phyloP scores from a whole-genome alignment of 805 yeast species.

The Cyberlindnera mrakii region DNA sequence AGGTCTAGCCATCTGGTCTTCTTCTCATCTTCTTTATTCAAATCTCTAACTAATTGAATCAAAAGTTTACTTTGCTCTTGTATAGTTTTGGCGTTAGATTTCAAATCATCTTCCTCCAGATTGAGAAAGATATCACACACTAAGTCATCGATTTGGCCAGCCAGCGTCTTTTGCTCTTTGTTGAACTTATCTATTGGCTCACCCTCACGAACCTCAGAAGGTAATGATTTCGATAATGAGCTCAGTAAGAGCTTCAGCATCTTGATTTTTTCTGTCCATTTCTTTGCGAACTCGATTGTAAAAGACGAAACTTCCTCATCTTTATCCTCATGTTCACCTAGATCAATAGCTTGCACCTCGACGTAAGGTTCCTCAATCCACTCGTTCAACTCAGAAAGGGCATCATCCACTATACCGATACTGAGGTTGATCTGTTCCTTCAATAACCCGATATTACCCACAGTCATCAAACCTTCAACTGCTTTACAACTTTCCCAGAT shows the following conservation, averaged over 20 bases:
- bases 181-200: slow-evolving; percentile 42
- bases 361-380: slow-evolving; percentile 61
- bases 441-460: slow-evolving; percentile 51
- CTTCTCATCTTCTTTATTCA: slow-evolving; percentile 44
- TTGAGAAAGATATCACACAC: slow-evolving; percentile 49
- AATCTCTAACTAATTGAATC: slow-evolving; percentile 28
- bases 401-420: slow-evolving; percentile 49
- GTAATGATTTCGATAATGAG: slow-evolving; percentile 54
- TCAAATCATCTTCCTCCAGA: slow-evolving; percentile 20
- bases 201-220: slow-evolving; percentile 33
- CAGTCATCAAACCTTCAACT: slow-evolving; percentile 33
- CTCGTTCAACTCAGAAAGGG: slow-evolving; percentile 58
- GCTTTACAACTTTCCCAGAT: slow-evolving; percentile 66
- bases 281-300: slow-evolving; percentile 35
- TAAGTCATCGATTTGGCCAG: slow-evolving; percentile 48
- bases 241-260: slow-evolving; percentile 52
- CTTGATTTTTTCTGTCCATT: slow-evolving; percentile 49
- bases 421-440: slow-evolving; percentile 39
- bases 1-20: slow-evolving; percentile 54
- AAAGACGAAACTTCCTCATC: slow-evolving; percentile 29
- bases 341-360: slow-evolving; percentile 43
- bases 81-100: slow-evolving; percentile 28
- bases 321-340: slow-evolving; percentile 27
- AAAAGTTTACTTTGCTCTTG: slow-evolving; percentile 11
- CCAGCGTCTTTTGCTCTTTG: slow-evolving; percentile 35